Evolutionary conservation across 208 protist genomes (phyloP).

Genomic region (Leptomonas seymouri): DNA sequence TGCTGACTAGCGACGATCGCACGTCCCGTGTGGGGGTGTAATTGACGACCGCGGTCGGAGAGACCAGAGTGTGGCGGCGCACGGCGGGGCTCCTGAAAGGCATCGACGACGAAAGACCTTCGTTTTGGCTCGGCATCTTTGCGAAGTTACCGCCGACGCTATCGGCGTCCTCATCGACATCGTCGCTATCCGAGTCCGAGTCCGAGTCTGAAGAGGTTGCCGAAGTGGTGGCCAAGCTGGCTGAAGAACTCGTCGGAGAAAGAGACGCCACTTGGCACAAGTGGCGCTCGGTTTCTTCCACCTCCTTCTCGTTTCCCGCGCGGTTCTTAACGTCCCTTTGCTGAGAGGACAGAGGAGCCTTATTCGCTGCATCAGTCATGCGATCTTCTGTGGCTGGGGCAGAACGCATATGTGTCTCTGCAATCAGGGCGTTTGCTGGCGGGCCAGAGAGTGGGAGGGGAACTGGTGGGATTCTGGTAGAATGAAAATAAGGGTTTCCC

Average conservation of each 20-base stretch:
- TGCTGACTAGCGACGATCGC: slow-evolving; percentile 44
- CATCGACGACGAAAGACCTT: slow-evolving; percentile 13
- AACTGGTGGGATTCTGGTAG: no score
- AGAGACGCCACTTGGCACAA: background rate
- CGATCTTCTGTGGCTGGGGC: no score
- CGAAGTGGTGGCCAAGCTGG: background rate
- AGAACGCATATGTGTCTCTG: no score
- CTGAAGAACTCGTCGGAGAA: background rate
- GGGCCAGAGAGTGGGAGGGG: no score
- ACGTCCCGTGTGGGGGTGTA: slow-evolving; percentile 31
- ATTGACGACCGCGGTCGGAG: background rate
- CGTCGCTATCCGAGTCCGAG: slow-evolving; percentile 7
- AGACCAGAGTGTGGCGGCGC: background rate
- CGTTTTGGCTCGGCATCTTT: slow-evolving; percentile 9
- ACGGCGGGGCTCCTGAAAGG: slow-evolving; percentile 12
- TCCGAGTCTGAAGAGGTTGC: background rate
- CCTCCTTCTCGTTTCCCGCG: no score
- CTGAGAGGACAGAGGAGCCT: no score
- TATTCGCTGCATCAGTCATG: no score
- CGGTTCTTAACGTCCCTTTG: no score
- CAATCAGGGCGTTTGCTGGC: no score
- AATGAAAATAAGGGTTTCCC: no score
- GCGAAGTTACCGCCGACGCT: slow-evolving; percentile 1
- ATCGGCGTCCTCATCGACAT: slow-evolving; percentile 11
- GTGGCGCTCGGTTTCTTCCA: no score